These are phyloP conservation scores for Echinosophora koreensis DNA, from an alignment of 306 rosid genomes.

Conservation along the genomic window DNA sequence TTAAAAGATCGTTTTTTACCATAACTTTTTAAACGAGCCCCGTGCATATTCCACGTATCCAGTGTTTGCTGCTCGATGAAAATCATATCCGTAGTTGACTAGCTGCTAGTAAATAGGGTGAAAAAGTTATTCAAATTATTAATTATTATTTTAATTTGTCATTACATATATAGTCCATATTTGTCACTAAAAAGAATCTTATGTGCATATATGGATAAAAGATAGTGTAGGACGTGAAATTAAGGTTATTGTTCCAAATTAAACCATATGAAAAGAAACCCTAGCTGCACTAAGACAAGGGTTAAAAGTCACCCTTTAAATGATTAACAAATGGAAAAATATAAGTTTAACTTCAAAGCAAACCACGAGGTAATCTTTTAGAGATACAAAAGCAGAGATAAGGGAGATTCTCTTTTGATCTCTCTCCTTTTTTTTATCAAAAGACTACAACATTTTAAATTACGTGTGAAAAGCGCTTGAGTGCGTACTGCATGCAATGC, in stretches of 20 bases:
- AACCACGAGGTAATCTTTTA: slow-evolving; percentile 26
- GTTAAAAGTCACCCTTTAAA: slow-evolving; percentile 27
- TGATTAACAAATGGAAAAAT: slow-evolving; percentile 32
- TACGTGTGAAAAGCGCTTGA: slow-evolving; percentile 29
- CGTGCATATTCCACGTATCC: background rate
- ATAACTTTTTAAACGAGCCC: background rate
- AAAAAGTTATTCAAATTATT: no score
- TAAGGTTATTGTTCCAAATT: slow-evolving; percentile 2
- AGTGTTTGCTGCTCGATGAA: background rate
- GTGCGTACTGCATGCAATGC: slow-evolving; percentile 28
- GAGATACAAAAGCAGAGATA: background rate
- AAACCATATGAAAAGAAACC: slow-evolving; percentile 30
- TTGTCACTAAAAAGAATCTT: background rate
- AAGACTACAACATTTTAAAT: slow-evolving; percentile 22
- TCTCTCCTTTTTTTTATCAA: slow-evolving; percentile 32
- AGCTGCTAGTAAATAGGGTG: background rate
- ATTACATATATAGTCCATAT: background rate
- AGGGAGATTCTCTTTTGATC: slow-evolving; percentile 51
- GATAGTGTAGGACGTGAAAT: background rate
- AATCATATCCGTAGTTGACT: slow-evolving; percentile 1
- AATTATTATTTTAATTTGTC: no score
- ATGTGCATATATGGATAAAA: background rate
- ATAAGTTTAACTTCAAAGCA: background rate
- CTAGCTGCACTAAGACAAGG: slow-evolving; percentile 33
- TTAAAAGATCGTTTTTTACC: background rate